Conservation (phyloP, 163 green algal genomes). For the Chlamydomonas reinhardtii region DNA sequence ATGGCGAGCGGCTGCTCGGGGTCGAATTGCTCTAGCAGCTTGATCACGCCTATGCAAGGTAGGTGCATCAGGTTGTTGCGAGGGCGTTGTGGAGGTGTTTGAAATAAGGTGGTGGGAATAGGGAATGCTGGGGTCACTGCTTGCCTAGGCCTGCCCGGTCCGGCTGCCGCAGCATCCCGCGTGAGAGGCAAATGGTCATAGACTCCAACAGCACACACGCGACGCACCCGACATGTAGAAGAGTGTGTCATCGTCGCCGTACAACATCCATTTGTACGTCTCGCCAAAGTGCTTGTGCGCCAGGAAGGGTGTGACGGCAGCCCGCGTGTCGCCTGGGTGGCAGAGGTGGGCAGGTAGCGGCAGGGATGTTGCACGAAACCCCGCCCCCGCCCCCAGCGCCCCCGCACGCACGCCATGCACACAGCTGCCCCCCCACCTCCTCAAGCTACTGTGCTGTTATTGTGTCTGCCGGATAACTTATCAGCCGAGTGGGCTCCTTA, state of each 20-base stretch:
- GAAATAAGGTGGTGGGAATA: too few species aligned
- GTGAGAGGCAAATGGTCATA: too few species aligned
- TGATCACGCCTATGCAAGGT: constrained; percentile 8
- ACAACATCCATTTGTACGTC: constrained; percentile 68
- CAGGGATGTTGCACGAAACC: not conserved
- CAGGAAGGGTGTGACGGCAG: constrained; percentile 36
- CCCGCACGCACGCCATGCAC: not conserved
- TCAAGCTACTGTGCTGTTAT: not conserved
- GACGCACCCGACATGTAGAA: constrained; percentile 40
- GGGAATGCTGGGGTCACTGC: too few species aligned
- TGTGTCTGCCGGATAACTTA: not conserved
- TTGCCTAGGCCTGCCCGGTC: too few species aligned
- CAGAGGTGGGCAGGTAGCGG: not conserved
- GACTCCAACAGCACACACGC: too few species aligned
- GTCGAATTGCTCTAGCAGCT: constrained; percentile 27
- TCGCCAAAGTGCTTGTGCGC: constrained; percentile 53
- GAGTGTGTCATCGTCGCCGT: constrained; percentile 53
- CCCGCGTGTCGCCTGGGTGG: constrained; percentile 51
- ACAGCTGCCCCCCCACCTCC: not conserved
- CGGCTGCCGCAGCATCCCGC: too few species aligned
- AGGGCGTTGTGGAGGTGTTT: too few species aligned
- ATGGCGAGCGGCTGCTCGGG: constrained; percentile 40
- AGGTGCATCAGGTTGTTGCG: not conserved
- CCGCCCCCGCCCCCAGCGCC: too few species aligned
- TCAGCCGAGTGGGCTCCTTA: not conserved